Percentiles rank a stretch among this genome's conserved stretches.
Evolutionary conservation across 441 rosid genomes (phyloP).

Genomic region (Aleurites moluccanus): DNA sequence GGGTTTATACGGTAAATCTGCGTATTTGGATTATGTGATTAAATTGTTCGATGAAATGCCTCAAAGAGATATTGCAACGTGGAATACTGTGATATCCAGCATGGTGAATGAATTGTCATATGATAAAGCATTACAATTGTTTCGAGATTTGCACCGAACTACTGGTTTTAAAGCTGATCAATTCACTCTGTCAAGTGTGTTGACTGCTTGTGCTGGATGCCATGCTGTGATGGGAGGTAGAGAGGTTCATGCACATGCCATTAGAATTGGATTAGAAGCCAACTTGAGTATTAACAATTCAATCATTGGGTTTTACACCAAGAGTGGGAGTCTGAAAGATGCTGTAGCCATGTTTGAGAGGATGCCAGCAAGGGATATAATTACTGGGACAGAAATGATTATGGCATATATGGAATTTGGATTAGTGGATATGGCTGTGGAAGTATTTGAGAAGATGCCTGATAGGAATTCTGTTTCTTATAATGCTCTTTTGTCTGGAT

Average conservation of each 20-base stretch:
- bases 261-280: slow-evolving; percentile 50
- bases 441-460: slow-evolving; percentile 56
- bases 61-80: slow-evolving; percentile 58
- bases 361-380: slow-evolving; percentile 53
- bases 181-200: slow-evolving; percentile 55
- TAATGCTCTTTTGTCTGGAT: slow-evolving; percentile 67
- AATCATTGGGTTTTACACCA: slow-evolving; percentile 59
- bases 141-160: slow-evolving; percentile 37
- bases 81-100: slow-evolving; percentile 75
- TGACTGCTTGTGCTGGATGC: slow-evolving; percentile 58
- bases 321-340: slow-evolving; percentile 43
- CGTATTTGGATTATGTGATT: slow-evolving; percentile 37
- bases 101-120: slow-evolving; percentile 40
- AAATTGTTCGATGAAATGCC: slow-evolving; percentile 67
- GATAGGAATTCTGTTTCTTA: slow-evolving; percentile 57
- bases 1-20: slow-evolving; percentile 55
- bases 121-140: slow-evolving; percentile 49
- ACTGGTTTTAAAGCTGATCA: slow-evolving; percentile 47
- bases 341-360: slow-evolving; percentile 46
- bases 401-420: slow-evolving; percentile 67
- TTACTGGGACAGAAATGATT: slow-evolving; percentile 70
- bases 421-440: slow-evolving; percentile 54
- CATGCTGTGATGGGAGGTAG: slow-evolving; percentile 45
- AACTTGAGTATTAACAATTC: slow-evolving; percentile 67
- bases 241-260: slow-evolving; percentile 63